Conservation (phyloP, 352 stramenopile genomes). For the Phytophthora podocarpi region DNA sequence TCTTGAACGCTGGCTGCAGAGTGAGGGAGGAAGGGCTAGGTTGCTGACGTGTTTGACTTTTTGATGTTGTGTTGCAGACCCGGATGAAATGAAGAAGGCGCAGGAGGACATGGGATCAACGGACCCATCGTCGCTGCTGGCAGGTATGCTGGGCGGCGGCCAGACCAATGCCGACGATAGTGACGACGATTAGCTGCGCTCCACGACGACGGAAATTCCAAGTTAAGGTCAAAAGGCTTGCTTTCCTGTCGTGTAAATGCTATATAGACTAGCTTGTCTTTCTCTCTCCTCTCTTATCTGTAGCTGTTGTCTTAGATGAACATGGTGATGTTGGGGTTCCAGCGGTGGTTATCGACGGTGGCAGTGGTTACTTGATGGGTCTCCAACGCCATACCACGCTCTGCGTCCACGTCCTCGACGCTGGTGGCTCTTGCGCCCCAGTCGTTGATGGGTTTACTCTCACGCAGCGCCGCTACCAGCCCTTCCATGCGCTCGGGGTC, state of each 20-base stretch:
- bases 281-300: slow-evolving; percentile 1
- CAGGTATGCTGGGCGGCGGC: slow-evolving; percentile 75
- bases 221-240: slow-evolving; percentile 6
- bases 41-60: slow-evolving; percentile 1
- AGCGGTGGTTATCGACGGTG: slow-evolving; percentile 66
- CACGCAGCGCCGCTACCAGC: slow-evolving; percentile 52
- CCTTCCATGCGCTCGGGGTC: slow-evolving; percentile 43
- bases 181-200: slow-evolving; percentile 63
- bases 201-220: neutral
- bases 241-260: slow-evolving; percentile 9
- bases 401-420: slow-evolving; percentile 51
- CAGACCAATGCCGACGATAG: slow-evolving; percentile 65
- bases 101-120: slow-evolving; percentile 83
- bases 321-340: slow-evolving; percentile 82
- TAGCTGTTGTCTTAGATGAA: slow-evolving; percentile 51
- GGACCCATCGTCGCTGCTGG: slow-evolving; percentile 70
- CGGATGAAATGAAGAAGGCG: slow-evolving; percentile 87
- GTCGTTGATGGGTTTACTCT: slow-evolving; percentile 62
- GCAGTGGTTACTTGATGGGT: slow-evolving; percentile 73
- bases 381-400: slow-evolving; percentile 39
- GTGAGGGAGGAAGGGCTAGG: slow-evolving; percentile 11
- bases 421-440: slow-evolving; percentile 59
- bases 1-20: no score
- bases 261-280: slow-evolving; percentile 33
- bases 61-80: slow-evolving; percentile 45